Evolutionary conservation across 306 rosid species (phyloP), one percentile per base, ranked within the genome.

Genomic region (Vigna trinervia): DNA sequence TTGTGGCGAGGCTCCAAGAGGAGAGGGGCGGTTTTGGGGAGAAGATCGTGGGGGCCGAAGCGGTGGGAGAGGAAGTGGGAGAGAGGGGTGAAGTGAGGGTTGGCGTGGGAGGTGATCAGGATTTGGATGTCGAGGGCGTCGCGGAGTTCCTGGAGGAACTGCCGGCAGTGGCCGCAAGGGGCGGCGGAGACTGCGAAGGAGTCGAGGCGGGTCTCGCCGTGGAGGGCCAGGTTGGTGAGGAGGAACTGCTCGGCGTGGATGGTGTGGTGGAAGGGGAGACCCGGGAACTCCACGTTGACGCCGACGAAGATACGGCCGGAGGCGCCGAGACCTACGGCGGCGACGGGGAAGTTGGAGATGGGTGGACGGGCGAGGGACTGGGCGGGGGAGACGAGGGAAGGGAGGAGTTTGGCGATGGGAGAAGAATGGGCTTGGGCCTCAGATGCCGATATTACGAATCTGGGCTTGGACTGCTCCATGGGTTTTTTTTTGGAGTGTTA

Each of bases 211-310:
- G 93, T 26, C 73, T 95, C 98, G 8, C 41, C 73, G 57, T 95
- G 74, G 78, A 89, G 60, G 52, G 75, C 78, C 77, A 95, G 95
- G 58, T 92, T 95, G 53, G 90, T 83, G 75, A 89, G 77, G 54
- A 95, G 97, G 85, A 95, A 95, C 87, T 95, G 98, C 56, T 95
- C 98, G 47, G 98, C 98, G 85, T 95, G 98, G 81, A 95, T 82
- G 19, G 98, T 82, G 63, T 92, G 92, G 84, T 92, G 91, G 65
- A 92, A 93, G 2, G 98, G 98, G 60, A 95, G 93, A 13, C 88
- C 92, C 0, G 97, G 97, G 85, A 95, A 95, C 80, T 95, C 98
- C 4, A 95, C 86, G 85, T 95, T 95, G 3, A 90, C 97, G 45
- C 98, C 98, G 69, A 89, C 0, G 90, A 90, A 95, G 69, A 92